These are phyloP conservation scores for Hypholoma sublateritium DNA, from an alignment of 768 basidiomycete species.

Conservation along the genomic window DNA sequence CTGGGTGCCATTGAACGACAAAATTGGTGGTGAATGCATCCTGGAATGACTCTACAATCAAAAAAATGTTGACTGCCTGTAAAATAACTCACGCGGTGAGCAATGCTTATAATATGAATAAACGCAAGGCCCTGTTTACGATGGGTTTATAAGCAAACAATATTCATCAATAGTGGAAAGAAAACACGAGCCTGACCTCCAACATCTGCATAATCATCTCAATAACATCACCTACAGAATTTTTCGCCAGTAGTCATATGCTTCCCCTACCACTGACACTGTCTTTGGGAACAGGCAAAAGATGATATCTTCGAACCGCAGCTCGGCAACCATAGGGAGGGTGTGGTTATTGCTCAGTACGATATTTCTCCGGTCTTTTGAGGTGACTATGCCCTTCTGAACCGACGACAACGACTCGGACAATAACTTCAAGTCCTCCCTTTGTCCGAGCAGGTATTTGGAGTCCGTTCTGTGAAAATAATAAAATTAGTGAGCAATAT, in stretches of 20 bases:
- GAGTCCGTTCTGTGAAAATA: background rate
- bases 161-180: background rate
- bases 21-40: slow-evolving; percentile 32
- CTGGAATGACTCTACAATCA: slow-evolving; percentile 5
- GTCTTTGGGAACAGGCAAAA: slow-evolving; percentile 27
- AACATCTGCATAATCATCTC: slow-evolving; percentile 30
- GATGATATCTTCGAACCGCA: slow-evolving; percentile 25
- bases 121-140: slow-evolving; percentile 18
- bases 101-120: slow-evolving; percentile 20
- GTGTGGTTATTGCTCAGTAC: slow-evolving; percentile 23
- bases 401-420: slow-evolving; percentile 13
- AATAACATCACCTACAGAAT: slow-evolving; percentile 28
- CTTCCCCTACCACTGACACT: slow-evolving; percentile 6
- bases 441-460: slow-evolving; percentile 9
- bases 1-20: slow-evolving; percentile 29
- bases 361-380: slow-evolving; percentile 12
- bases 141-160: background rate
- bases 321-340: slow-evolving; percentile 24
- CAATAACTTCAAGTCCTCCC: slow-evolving; percentile 18
- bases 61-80: background rate
- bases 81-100: slow-evolving; percentile 23
- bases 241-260: slow-evolving; percentile 22
- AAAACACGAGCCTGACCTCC: slow-evolving; percentile 17
- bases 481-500: too few species aligned
- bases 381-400: slow-evolving; percentile 22